Evolutionary conservation across 108 stramenopile genomes (phyloP).

Genomic region (Hondaea fermentalgiana): DNA sequence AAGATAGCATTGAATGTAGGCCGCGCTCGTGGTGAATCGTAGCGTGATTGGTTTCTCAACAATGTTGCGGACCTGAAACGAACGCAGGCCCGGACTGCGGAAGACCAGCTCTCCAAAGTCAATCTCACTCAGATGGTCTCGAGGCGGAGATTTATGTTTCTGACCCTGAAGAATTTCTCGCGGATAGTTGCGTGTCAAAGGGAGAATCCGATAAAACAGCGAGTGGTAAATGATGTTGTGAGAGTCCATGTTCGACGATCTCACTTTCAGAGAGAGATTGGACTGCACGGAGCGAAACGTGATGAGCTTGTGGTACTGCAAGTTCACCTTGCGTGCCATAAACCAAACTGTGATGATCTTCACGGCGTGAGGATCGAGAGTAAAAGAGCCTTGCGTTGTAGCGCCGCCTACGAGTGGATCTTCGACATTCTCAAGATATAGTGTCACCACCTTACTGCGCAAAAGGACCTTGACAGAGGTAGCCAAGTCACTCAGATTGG

Average conservation of each 20-base stretch:
- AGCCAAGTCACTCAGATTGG: not conserved
- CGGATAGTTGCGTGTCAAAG: not conserved
- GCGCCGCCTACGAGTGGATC: not conserved
- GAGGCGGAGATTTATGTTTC: not conserved
- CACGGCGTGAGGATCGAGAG: not conserved
- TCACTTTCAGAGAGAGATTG: not conserved
- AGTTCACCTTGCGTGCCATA: not conserved
- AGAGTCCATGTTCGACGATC: conserved; percentile 10
- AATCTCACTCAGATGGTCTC: not conserved
- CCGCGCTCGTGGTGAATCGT: not conserved
- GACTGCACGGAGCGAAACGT: not conserved
- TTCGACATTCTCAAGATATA: not conserved
- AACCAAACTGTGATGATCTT: not conserved
- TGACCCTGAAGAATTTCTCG: not conserved
- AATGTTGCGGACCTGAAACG: not conserved
- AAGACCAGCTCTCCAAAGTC: not conserved
- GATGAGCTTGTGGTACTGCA: not conserved
- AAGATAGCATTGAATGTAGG: not conserved
- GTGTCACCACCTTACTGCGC: not conserved
- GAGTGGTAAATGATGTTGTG: conserved; percentile 17
- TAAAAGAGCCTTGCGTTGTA: not conserved
- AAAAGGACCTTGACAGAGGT: not conserved
- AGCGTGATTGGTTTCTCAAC: not conserved
- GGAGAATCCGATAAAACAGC: not conserved
- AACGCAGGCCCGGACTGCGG: not conserved